Evolutionary conservation across 1,139 yeast genomes (phyloP).

Genomic region (Pneumocystis canis): DNA sequence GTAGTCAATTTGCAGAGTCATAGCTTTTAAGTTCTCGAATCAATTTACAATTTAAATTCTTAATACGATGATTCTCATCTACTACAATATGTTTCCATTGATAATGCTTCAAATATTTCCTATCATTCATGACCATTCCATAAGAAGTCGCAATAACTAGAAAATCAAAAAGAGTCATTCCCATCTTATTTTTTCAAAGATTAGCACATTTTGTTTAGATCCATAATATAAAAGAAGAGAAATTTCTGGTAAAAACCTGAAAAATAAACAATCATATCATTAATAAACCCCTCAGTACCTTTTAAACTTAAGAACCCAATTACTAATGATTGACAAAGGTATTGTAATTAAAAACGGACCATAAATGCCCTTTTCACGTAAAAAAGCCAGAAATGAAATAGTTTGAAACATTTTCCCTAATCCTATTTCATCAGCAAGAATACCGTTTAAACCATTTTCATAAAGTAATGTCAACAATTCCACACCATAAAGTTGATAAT

Average conservation of each 20-base stretch:
- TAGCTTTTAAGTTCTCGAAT: constrained; percentile 56
- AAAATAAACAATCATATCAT: not conserved
- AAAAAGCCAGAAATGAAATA: constrained; percentile 58
- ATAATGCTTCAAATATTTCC: constrained; percentile 34
- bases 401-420: constrained; percentile 88
- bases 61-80: constrained; percentile 91
- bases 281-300: constrained; percentile 14
- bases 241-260: constrained; percentile 54
- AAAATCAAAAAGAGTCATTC: constrained; percentile 17
- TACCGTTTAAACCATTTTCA: constrained; percentile 89
- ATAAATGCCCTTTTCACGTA: constrained; percentile 59
- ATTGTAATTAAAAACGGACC: constrained; percentile 84
- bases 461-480: constrained; percentile 80
- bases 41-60: constrained; percentile 63
- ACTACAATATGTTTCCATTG: constrained; percentile 76
- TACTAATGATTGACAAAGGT: constrained; percentile 73
- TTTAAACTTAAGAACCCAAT: constrained; percentile 63
- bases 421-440: constrained; percentile 95
- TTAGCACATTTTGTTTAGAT: constrained; percentile 36
- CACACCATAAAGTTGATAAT: constrained; percentile 77
- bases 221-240: constrained; percentile 57
- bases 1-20: constrained; percentile 45
- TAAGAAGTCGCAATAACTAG: constrained; percentile 66
- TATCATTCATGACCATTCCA: constrained; percentile 63
- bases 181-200: constrained; percentile 28